Evolutionary conservation across 176 grass and related monocot species (phyloP).

Genomic region (Raddia distichophylla): DNA sequence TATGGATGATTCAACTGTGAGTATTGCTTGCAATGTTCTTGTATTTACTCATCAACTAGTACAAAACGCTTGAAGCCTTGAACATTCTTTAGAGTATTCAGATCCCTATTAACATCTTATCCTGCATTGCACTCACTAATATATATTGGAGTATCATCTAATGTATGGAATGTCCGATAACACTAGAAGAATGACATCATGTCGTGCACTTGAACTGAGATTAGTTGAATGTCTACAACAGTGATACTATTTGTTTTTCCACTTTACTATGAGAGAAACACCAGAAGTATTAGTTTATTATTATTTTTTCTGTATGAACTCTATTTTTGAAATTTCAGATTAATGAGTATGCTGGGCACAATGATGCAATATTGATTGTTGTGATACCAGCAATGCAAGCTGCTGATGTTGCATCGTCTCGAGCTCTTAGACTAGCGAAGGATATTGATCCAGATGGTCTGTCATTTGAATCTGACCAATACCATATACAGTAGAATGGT

Average conservation of each 20-base stretch:
- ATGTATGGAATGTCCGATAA: constrained; percentile 19
- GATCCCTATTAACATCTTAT: constrained; percentile 13
- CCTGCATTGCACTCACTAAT: neutral
- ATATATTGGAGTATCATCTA: neutral
- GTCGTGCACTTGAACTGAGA: constrained; percentile 16
- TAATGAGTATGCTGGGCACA: constrained; percentile 81
- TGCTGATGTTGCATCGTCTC: constrained; percentile 87
- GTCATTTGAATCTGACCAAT: constrained; percentile 31
- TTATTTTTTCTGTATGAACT: constrained; percentile 11
- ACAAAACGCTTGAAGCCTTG: neutral
- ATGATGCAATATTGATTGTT: constrained; percentile 92
- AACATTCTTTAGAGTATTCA: neutral
- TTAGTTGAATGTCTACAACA: neutral
- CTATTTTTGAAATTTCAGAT: constrained; percentile 65
- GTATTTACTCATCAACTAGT: constrained; percentile 18
- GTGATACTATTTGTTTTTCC: neutral
- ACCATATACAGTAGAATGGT: constrained; percentile 3
- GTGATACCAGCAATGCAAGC: constrained; percentile 94
- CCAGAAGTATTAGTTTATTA: neutral
- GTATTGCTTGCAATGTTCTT: constrained; percentile 23
- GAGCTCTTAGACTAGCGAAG: constrained; percentile 85
- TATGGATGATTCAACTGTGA: constrained; percentile 85
- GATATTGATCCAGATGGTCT: constrained; percentile 93
- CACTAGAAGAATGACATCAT: neutral
- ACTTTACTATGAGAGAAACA: constrained; percentile 2